Base-by-base conservation (phyloP, 2,329 filamentous ascomycete genomes). In the Phialophora macrospora region DNA sequence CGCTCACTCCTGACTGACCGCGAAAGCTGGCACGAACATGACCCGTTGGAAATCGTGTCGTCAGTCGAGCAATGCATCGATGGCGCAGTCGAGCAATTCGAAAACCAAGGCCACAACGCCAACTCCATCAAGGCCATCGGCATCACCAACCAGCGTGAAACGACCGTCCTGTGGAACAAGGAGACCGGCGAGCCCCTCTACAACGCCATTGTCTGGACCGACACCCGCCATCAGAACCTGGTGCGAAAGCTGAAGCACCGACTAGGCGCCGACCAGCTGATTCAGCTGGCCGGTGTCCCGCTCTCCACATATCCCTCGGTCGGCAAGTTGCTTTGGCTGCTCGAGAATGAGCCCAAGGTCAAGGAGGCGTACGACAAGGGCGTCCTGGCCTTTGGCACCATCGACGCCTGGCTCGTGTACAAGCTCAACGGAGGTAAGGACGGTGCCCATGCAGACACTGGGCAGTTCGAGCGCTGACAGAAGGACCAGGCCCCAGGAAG, bases 61-160 rank as follows among this genome's bases (percentile, higher is more conserved):
- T 90, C 91, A 0, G 91, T 94, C 34, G 86, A 92, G 74, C 84
- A 84, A 68, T 97, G 93, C 78, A 93, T 96, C 71, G 89, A 92
- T 71, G 86, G 87, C 69, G 91, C 91, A 0, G 86, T 89, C 65
- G 85, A 87, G 73, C 81, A 88, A 49, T 96, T 96, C 78, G 79
- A 86, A 57, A 82, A 85, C n/a, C 80, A 87, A 63, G 92, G 92
- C 66, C 85, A 92, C 78, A 82, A 84, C 28, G 82, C 84, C 66
- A 83, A 84, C 60, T 85, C 90, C 72, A 91, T 97, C 74, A 89
- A 81, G 75, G 86, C 90, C 11, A 84, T 97, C 70, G 93, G 93
- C 63, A 90, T 97, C 75, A 96, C 92, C 65, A 96, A 93, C 79
- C 92, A 97, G 81, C 88, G 93, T 75, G 93, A 97, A 78, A 96